Evolutionary conservation across 2,329 filamentous ascomycete species (phyloP).

Genomic region (Fusarium albidum): DNA sequence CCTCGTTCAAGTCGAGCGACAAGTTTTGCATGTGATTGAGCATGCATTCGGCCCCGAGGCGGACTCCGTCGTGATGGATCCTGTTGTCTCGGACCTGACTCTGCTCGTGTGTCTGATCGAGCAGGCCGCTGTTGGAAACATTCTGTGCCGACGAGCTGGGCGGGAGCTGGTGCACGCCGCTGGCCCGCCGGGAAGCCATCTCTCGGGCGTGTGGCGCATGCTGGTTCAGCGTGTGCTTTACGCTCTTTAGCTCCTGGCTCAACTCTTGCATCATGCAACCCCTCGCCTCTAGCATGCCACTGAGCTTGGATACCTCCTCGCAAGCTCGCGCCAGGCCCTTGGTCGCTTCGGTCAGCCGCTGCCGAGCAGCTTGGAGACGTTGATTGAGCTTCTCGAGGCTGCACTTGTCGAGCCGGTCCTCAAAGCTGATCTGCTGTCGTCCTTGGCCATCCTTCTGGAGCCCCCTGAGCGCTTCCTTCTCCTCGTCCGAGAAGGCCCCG

Average conservation of each 20-base stretch:
- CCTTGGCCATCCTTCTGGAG: not conserved
- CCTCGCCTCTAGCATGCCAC: not conserved
- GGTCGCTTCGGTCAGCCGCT: not conserved
- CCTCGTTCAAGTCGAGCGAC: not conserved
- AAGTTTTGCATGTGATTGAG: not conserved
- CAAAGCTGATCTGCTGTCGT: not conserved
- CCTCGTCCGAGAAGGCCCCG: not conserved
- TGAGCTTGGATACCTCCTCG: not conserved
- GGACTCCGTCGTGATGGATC: not conserved
- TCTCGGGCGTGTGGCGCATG: not conserved
- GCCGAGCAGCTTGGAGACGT: not conserved
- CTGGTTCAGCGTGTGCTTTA: not conserved
- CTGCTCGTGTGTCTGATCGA: not conserved
- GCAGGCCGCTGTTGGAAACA: not conserved
- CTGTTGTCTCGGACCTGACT: not conserved
- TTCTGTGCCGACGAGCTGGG: not conserved
- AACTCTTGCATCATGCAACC: not conserved
- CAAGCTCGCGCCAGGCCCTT: not conserved
- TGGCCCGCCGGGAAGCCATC: not conserved
- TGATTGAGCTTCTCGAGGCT: not conserved
- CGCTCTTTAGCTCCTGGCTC: not conserved
- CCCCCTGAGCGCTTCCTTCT: not conserved
- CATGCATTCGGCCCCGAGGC: not conserved
- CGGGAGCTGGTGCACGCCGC: not conserved
- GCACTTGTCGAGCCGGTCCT: not conserved